These are phyloP conservation scores for Podila epigama DNA, from an alignment of 192 early-diverging fungal species.

Conservation along the genomic window DNA sequence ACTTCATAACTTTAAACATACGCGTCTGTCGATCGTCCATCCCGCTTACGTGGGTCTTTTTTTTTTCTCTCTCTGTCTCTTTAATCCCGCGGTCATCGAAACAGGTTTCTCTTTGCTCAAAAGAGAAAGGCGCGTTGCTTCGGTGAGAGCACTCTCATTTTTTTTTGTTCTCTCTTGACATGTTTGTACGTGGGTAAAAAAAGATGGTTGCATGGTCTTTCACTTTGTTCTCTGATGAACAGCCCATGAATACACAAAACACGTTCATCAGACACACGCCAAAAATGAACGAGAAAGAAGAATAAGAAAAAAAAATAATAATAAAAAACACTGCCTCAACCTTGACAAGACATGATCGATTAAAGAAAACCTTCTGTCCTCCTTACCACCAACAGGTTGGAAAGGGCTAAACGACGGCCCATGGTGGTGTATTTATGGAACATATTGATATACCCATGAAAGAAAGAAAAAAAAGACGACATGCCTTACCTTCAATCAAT, in stretches of 20 bases:
- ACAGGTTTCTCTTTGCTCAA: too few relatives aligned
- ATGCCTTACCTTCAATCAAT: conserved; percentile 58
- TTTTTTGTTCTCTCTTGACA: not conserved
- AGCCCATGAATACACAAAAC: not conserved
- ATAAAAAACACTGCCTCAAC: too few relatives aligned
- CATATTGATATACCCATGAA: not conserved
- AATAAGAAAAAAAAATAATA: not conserved
- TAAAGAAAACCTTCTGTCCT: too few relatives aligned
- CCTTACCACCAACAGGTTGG: too few relatives aligned
- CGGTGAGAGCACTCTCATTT: too few relatives aligned
- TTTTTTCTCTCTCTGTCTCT: too few relatives aligned
- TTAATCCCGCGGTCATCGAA: not conserved
- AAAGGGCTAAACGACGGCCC: too few relatives aligned
- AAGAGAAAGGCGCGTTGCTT: not conserved
- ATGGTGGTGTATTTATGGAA: too few relatives aligned
- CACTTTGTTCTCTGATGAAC: not conserved
- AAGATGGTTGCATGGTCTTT: not conserved
- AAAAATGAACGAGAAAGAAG: not conserved
- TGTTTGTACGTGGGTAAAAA: not conserved
- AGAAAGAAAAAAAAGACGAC: not conserved
- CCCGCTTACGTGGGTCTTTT: too few relatives aligned
- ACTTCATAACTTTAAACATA: too few relatives aligned
- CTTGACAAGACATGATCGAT: too few relatives aligned
- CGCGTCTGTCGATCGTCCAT: too few relatives aligned
- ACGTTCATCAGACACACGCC: not conserved